Evolutionary conservation across 2,329 filamentous ascomycete species (phyloP).

Genomic region (Pseudocercospora eumusae): DNA sequence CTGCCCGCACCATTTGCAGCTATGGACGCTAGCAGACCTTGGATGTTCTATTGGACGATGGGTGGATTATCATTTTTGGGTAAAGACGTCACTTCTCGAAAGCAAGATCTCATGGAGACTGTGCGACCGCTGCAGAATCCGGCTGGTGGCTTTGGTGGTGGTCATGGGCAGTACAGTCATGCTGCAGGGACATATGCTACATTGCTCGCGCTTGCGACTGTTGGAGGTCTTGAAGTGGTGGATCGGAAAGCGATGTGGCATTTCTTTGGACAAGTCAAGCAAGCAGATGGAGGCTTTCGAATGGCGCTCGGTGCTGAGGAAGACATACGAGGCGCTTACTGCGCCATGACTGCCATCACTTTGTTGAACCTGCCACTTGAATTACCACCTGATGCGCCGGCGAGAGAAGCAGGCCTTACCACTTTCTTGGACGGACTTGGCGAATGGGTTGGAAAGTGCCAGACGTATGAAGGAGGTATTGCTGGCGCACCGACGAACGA

Average conservation of each 20-base stretch:
- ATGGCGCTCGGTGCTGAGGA: conserved; percentile 85
- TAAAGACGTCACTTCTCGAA: conserved; percentile 67
- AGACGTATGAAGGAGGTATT: conserved; percentile 94
- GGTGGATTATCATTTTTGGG: conserved; percentile 74
- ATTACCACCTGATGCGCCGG: conserved; percentile 71
- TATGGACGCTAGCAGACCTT: conserved; percentile 85
- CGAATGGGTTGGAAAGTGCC: conserved; percentile 81
- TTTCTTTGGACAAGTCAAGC: conserved; percentile 85
- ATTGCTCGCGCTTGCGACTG: conserved; percentile 73
- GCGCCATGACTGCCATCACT: conserved; percentile 80
- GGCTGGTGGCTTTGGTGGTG: conserved; percentile 85
- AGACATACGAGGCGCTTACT: conserved; percentile 93
- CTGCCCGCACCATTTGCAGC: conserved; percentile 71
- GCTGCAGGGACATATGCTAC: conserved; percentile 86
- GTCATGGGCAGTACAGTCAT: conserved; percentile 87
- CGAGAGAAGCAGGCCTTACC: conserved; percentile 61
- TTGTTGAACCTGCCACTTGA: conserved; percentile 80
- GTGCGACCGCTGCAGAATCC: conserved; percentile 79
- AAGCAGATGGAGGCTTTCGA: conserved; percentile 83
- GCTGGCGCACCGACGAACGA: conserved; percentile 82
- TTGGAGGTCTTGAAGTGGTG: conserved; percentile 74
- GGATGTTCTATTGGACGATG: conserved; percentile 92
- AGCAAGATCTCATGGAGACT: conserved; percentile 66
- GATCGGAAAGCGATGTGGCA: conserved; percentile 86
- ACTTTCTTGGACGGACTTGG: conserved; percentile 72